These are phyloP conservation scores for Lactuca saligna DNA, from an alignment of 129 eudicot genomes.

Conservation along the genomic window DNA sequence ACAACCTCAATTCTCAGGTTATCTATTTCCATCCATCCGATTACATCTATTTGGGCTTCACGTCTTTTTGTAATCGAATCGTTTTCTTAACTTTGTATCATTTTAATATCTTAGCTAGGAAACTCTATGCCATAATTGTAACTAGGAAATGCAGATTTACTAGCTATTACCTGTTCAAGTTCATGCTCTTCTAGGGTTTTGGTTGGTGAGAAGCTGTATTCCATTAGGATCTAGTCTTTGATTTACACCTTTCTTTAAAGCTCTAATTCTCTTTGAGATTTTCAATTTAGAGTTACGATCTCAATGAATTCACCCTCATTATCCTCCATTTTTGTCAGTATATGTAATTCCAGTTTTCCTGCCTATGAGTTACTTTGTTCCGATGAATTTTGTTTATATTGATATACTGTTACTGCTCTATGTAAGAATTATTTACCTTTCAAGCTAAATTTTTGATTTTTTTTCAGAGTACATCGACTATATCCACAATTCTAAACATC, in stretches of 20 bases:
- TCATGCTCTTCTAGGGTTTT: constrained; percentile 10
- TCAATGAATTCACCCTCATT: neutral
- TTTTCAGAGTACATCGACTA: constrained; percentile 12
- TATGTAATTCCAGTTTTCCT: neutral
- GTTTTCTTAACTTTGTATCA: neutral
- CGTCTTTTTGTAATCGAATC: neutral
- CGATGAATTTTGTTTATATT: neutral
- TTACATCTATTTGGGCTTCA: neutral
- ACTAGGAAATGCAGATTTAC: neutral
- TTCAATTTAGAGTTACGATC: neutral
- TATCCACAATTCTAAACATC: constrained; percentile 11
- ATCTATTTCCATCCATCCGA: neutral
- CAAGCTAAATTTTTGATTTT: constrained; percentile 16
- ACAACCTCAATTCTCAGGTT: constrained; percentile 25
- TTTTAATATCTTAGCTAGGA: neutral
- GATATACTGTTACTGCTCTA: neutral
- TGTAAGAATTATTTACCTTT: constrained; percentile 3
- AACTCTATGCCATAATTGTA: constrained; percentile 6
- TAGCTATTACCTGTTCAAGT: neutral
- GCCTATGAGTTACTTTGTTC: neutral
- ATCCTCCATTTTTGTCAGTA: neutral
- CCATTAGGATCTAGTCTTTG: neutral
- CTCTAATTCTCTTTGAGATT: too few relatives aligned
- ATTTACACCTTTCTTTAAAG: too few relatives aligned
- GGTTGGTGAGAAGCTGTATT: neutral